Conservation (phyloP, 306 rosid species). For the Calophaca sinica region DNA sequence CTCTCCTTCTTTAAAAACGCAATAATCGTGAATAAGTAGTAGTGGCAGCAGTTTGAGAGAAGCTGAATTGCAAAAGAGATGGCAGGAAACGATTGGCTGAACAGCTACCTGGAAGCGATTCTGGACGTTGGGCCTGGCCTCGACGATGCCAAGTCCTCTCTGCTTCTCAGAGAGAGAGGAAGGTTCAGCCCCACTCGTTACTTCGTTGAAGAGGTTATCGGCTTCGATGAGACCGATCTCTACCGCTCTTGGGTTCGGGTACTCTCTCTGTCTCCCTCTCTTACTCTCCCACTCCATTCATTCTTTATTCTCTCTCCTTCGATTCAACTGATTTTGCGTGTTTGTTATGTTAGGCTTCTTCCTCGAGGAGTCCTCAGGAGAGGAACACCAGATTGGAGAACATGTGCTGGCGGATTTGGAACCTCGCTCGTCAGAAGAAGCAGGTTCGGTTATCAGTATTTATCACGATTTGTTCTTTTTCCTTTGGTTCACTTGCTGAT, state of each 20-base stretch:
- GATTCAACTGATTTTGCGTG: not conserved
- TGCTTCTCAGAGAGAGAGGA: conserved; percentile 90
- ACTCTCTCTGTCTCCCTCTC: not conserved
- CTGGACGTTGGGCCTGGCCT: conserved; percentile 90
- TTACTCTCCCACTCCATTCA: not conserved
- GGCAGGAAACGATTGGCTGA: conserved; percentile 98
- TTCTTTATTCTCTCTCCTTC: no score
- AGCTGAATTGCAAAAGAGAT: conserved; percentile 28
- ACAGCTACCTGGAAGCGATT: conserved; percentile 94
- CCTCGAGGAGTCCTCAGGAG: conserved; percentile 97
- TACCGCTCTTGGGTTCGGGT: conserved; percentile 98
- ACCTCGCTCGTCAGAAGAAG: conserved; percentile 97
- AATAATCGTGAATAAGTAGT: not conserved
- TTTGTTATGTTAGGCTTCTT: conserved; percentile 67
- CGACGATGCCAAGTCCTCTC: conserved; percentile 83
- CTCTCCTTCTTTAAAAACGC: conserved; percentile 3
- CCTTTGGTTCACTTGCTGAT: not conserved
- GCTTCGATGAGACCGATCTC: conserved; percentile 98
- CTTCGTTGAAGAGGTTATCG: conserved; percentile 94
- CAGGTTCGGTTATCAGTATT: conserved; percentile 56
- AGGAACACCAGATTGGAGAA: conserved; percentile 97
- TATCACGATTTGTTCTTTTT: not conserved
- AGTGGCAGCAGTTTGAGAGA: not conserved
- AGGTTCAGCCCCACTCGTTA: conserved; percentile 96
- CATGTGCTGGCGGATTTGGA: conserved; percentile 99